phyloP scores from a whole-genome alignment of 1,284 basidiomycete genomes.

The Microbotryum scabiosae region DNA sequence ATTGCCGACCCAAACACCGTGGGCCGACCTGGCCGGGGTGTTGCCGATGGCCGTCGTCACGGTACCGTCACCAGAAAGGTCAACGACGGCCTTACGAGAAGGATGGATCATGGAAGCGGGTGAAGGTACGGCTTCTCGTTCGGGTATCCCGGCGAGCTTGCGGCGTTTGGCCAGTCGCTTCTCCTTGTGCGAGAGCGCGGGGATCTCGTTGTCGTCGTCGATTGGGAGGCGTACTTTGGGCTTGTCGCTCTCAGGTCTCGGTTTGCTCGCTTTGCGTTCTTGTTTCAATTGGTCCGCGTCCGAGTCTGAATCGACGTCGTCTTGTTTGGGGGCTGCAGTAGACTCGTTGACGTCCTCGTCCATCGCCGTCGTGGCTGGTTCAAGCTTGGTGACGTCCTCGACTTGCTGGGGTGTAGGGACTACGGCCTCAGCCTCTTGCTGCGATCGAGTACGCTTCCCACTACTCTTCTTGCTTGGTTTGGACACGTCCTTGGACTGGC shows the following conservation, averaged over 20 bases:
- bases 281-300: background rate
- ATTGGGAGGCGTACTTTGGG: background rate
- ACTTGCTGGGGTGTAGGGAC: too few species aligned
- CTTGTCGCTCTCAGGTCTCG: background rate
- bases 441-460: too few species aligned
- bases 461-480: too few species aligned
- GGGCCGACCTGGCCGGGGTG: conserved; percentile 25
- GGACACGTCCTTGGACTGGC: too few species aligned
- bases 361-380: too few species aligned
- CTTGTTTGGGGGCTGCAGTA: too few species aligned
- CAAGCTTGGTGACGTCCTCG: too few species aligned
- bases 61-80: conserved; percentile 1
- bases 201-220: conserved; percentile 4
- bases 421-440: too few species aligned
- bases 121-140: background rate
- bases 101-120: background rate
- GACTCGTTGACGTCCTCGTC: too few species aligned
- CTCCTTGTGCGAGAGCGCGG: conserved; percentile 31
- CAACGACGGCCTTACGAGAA: background rate
- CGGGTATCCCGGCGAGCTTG: conserved; percentile 21
- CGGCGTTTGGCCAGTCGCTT: conserved; percentile 28
- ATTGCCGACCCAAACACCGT: conserved; percentile 81
- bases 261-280: background rate
- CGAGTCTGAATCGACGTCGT: too few species aligned
- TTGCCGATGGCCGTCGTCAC: conserved; percentile 23